Evolutionary conservation across 2,329 filamentous ascomycete species (phyloP).

Genomic region (Neonectria magnoliae): DNA sequence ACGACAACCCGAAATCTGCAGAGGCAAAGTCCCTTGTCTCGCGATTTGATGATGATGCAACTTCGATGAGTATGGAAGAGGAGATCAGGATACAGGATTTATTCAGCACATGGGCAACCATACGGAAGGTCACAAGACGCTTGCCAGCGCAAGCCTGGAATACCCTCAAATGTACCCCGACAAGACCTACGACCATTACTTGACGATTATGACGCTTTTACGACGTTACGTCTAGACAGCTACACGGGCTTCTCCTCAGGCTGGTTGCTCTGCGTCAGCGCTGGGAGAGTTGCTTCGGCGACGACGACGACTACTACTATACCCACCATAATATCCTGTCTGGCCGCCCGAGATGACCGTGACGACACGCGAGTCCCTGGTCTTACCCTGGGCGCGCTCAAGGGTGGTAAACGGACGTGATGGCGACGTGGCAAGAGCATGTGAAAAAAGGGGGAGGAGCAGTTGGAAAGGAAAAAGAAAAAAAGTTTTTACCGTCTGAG

Average conservation of each 20-base stretch:
- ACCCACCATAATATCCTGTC: conserved; percentile 54
- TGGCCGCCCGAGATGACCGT: conserved; percentile 47
- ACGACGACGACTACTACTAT: conserved; percentile 52
- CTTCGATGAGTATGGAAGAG: conserved; percentile 51
- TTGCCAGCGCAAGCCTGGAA: conserved; percentile 43
- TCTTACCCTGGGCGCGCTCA: conserved; percentile 29
- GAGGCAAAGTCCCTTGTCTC: conserved; percentile 20
- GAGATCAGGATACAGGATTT: conserved; percentile 54
- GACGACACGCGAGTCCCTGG: conserved; percentile 41
- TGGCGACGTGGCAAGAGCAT: conserved; percentile 26
- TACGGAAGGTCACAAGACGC: conserved; percentile 48
- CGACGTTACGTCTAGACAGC: conserved; percentile 60
- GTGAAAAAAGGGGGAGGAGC: conserved; percentile 23
- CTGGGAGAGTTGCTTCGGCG: conserved; percentile 48
- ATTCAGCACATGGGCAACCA: conserved; percentile 55
- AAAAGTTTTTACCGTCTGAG: conserved; percentile 38
- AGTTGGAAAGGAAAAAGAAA: conserved; percentile 42
- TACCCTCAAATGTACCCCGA: conserved; percentile 46
- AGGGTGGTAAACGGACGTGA: conserved; percentile 32
- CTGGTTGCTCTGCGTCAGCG: conserved; percentile 45
- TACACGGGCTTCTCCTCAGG: conserved; percentile 48
- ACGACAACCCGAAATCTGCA: conserved; percentile 32
- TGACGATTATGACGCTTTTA: conserved; percentile 60
- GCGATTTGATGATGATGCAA: conserved; percentile 52
- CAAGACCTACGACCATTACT: conserved; percentile 51